Percentiles rank a stretch among this genome's conserved stretches.
Conservation (phyloP, 192 early-diverging fungal genomes). For the Rhizoclosmatium globosum region DNA sequence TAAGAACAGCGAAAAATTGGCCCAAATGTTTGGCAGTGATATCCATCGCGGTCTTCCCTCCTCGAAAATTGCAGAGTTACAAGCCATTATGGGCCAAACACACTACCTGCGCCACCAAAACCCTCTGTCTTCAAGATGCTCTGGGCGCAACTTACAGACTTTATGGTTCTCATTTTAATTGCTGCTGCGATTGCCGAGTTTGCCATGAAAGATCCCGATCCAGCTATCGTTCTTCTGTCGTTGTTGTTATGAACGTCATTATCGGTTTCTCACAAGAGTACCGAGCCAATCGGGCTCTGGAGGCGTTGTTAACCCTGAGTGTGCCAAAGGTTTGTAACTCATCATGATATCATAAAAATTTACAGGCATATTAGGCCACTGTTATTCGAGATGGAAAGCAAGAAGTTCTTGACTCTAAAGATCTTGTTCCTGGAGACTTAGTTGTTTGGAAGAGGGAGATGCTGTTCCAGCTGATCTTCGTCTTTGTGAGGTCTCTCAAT, state of each 20-base stretch:
- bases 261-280: constrained; percentile 91
- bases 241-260: constrained; percentile 86
- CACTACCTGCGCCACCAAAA: constrained; percentile 80
- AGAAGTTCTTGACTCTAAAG: constrained; percentile 75
- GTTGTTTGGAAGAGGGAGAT: constrained; percentile 94
- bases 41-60: constrained; percentile 71
- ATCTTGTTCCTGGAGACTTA: constrained; percentile 90
- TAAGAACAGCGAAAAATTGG: constrained; percentile 83
- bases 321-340: constrained; percentile 66
- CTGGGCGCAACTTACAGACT: constrained; percentile 88
- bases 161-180: constrained; percentile 93
- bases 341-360: not conserved
- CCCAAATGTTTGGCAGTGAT: constrained; percentile 85
- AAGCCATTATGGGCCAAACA: constrained; percentile 87
- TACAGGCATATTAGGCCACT: constrained; percentile 54
- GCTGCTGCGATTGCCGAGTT: constrained; percentile 72
- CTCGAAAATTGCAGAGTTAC: constrained; percentile 63
- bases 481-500: constrained; percentile 81
- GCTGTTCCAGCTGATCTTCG: constrained; percentile 93
- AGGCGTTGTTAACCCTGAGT: constrained; percentile 87
- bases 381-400: constrained; percentile 87
- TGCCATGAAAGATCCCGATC: constrained; percentile 51
- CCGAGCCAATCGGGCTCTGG: constrained; percentile 93
- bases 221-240: constrained; percentile 74
- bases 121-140: constrained; percentile 77